Conservation (phyloP, 192 early-diverging fungal species). For the Coemansia sp. region DNA sequence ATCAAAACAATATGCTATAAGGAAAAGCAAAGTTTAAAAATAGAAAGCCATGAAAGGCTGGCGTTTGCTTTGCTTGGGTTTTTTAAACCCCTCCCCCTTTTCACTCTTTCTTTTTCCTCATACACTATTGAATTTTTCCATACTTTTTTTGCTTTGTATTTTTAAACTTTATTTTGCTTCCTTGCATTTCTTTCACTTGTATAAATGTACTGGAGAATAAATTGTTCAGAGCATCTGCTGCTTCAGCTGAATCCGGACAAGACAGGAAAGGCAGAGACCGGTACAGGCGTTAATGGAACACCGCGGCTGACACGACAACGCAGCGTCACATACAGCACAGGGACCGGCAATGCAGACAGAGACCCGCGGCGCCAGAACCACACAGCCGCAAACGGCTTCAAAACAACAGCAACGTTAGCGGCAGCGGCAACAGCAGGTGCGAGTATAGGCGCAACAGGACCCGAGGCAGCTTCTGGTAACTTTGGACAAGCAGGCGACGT, state of each 20-base stretch:
- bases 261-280: not conserved
- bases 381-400: not conserved
- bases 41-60: no score
- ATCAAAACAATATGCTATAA: not conserved
- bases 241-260: slow-evolving; percentile 20
- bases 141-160: not conserved
- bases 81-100: no score
- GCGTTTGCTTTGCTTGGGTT: no score
- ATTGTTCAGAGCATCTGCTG: slow-evolving; percentile 42
- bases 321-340: slow-evolving; percentile 33
- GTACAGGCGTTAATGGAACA: not conserved
- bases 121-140: no score
- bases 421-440: no score
- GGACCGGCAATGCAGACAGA: not conserved
- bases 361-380: not conserved
- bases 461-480: not conserved
- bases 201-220: slow-evolving; percentile 51
- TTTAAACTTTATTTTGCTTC: not conserved
- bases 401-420: not conserved
- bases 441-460: no score
- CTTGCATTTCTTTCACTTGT: not conserved
- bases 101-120: not conserved
- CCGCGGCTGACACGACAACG: slow-evolving; percentile 15
- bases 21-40: not conserved
- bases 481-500: not conserved